Evolutionary conservation across 192 early-diverging fungal genomes (phyloP).

Genomic region (Gamsiella multidivaricata): DNA sequence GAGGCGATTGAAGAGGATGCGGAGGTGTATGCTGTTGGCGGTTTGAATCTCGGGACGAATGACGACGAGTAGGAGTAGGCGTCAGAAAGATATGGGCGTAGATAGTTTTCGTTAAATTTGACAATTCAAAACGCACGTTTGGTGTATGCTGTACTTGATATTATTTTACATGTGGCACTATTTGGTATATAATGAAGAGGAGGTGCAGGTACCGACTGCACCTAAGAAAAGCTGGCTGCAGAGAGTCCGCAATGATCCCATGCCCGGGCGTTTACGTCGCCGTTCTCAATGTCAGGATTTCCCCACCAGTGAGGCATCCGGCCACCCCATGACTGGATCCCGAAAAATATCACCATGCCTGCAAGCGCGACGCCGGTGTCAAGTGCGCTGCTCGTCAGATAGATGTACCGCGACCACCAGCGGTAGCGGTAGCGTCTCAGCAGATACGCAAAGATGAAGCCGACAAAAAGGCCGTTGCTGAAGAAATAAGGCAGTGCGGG

Average conservation of each 20-base stretch:
- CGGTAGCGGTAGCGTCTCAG: conserved; percentile 58
- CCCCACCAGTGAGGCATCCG: conserved; percentile 49
- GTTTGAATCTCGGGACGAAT: conserved; percentile 26
- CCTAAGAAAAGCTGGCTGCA: not conserved
- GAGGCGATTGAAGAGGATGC: conserved; percentile 54
- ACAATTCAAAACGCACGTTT: not conserved
- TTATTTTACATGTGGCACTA: no score
- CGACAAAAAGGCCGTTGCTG: conserved; percentile 58
- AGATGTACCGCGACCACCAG: conserved; percentile 78
- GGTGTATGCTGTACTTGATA: no score
- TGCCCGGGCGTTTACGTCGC: not conserved
- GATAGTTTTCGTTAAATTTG: not conserved
- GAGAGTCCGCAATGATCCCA: not conserved
- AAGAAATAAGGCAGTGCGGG: conserved; percentile 61
- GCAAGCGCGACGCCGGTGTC: conserved; percentile 67
- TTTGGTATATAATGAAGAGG: no score
- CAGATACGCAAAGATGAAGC: conserved; percentile 65
- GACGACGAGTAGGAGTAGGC: conserved; percentile 33
- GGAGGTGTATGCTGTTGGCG: conserved; percentile 47
- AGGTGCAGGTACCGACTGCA: no score
- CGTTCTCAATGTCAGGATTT: not conserved
- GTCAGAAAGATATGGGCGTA: not conserved
- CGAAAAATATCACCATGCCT: conserved; percentile 58
- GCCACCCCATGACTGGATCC: conserved; percentile 14
- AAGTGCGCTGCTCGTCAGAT: conserved; percentile 69